phyloP scores from a whole-genome alignment of 495 filamentous ascomycete species.

The Cairneyella variabilis region DNA sequence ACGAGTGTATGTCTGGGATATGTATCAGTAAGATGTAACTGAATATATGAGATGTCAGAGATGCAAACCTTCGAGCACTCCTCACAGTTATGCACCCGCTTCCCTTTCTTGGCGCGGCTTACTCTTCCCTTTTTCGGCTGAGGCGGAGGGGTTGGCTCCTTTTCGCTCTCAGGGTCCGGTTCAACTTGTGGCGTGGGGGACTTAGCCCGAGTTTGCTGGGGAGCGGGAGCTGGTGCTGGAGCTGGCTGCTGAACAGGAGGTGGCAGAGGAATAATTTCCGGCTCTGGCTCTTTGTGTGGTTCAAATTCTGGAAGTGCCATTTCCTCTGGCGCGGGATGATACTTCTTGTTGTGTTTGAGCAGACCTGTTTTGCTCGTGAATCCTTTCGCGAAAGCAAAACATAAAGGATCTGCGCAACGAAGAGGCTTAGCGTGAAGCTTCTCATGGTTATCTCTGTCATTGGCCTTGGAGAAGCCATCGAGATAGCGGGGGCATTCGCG shows the following conservation, averaged over 20 bases:
- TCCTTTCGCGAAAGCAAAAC: neutral
- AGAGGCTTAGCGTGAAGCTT: neutral
- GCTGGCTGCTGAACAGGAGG: slow-evolving; percentile 37
- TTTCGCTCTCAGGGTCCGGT: neutral
- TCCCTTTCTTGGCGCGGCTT: slow-evolving; percentile 1
- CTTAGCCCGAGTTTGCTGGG: slow-evolving; percentile 26
- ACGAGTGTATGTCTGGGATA: neutral
- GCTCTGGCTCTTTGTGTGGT: neutral
- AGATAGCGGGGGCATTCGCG: slow-evolving; percentile 1
- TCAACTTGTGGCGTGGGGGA: slow-evolving; percentile 14
- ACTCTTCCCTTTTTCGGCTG: neutral
- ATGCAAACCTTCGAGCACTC: neutral
- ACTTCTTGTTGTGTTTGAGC: slow-evolving; percentile 4
- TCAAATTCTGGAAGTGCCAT: slow-evolving; percentile 3
- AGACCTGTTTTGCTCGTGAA: slow-evolving; percentile 6
- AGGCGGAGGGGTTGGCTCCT: neutral
- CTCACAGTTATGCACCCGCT: slow-evolving; percentile 1
- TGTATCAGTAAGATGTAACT: neutral
- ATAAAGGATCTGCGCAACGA: slow-evolving; percentile 6
- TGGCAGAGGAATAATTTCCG: slow-evolving; percentile 37
- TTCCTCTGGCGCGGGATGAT: slow-evolving; percentile 5
- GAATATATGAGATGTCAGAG: neutral
- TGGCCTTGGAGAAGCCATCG: neutral
- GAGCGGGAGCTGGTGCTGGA: slow-evolving; percentile 29
- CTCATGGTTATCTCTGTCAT: slow-evolving; percentile 6